Base-by-base conservation (phyloP, 2,329 filamentous ascomycete species). In the Trichoderma sp. region DNA sequence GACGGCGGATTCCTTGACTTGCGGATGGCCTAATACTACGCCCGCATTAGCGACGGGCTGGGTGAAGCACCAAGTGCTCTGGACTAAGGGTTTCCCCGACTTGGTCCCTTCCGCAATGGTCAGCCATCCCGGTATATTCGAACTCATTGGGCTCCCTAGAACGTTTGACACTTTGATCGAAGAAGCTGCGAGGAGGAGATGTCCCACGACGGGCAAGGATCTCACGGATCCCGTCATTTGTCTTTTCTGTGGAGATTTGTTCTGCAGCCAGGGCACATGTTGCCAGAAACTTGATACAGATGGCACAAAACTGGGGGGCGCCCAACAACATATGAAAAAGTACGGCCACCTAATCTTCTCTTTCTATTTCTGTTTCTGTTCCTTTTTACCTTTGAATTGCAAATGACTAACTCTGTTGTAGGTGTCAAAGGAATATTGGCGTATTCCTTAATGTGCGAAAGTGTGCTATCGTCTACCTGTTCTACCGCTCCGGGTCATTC, bases 361-460 rank as follows among this genome's bases (percentile, higher is more conserved):
- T 26, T 5, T 26, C 21, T 39, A 14, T 14, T 8, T n/a, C 6
- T 28, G 4, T n/a, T 43, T 8, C 7, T 43, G 2, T 37, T 30
- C 6, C 26, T 4, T 30, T 4, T 28, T 65, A 32, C 5, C 34
- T 28, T 3, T 2, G 6, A 30, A 4, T 10, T 26, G 11, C 26
- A 49, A 43, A 26, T 61, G 32, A 52, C 69, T 59, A 30, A 69
- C 32, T 39, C n/a, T 55, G 5, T 28, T 32, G 59, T 72, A 96
- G 93, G 75, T 98, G 95, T 79, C 94, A 96, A 76, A 88, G 90
- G 71, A 94, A 93, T 74, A 89, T 97, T 59, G 96, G 96, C n/a
- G 83, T 97, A 39, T 98, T 96, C 82, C 91, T 99, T 79, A 97
- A 97, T 79, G 95, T 99, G 74, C 91, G 96, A 73, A 98, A 98